phyloP scores from a whole-genome alignment of 257 asterid genomes.

The Gentiana straminea region DNA sequence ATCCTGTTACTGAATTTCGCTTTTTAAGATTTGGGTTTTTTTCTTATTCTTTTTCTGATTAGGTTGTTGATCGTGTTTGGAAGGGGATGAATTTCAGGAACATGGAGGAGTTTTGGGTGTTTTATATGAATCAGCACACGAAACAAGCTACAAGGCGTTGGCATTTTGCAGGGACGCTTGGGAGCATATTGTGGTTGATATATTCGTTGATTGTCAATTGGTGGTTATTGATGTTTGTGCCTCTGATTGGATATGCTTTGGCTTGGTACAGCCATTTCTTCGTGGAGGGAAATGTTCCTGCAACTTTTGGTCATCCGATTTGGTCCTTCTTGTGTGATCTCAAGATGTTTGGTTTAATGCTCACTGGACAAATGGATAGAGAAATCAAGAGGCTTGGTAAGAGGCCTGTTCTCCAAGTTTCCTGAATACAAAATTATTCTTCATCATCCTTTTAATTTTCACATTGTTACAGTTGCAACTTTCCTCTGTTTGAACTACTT shows the following conservation, averaged over 20 bases:
- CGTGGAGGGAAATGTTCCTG: slow-evolving; percentile 87
- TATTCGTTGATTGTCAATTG: slow-evolving; percentile 61
- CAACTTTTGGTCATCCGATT: slow-evolving; percentile 87
- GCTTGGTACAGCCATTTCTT: slow-evolving; percentile 98
- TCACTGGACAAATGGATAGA: slow-evolving; percentile 83
- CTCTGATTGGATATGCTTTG: slow-evolving; percentile 72
- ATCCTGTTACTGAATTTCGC: neutral
- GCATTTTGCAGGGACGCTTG: slow-evolving; percentile 89
- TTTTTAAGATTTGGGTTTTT: slow-evolving; percentile 5
- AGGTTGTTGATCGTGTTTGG: slow-evolving; percentile 16
- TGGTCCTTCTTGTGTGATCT: slow-evolving; percentile 90
- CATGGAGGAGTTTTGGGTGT: slow-evolving; percentile 96
- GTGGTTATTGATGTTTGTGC: slow-evolving; percentile 61
- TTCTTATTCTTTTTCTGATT: slow-evolving; percentile 17
- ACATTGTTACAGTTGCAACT: no score
- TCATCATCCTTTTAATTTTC: no score
- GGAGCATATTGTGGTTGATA: slow-evolving; percentile 62
- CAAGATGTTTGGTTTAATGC: slow-evolving; percentile 97
- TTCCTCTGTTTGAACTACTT: no score
- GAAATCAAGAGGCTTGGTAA: slow-evolving; percentile 99
- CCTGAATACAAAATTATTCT: slow-evolving; percentile 12
- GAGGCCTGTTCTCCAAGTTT: slow-evolving; percentile 78
- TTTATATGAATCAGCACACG: slow-evolving; percentile 84
- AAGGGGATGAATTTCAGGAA: slow-evolving; percentile 62
- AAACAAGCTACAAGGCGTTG: slow-evolving; percentile 82